Evolutionary conservation across 257 asterid species (phyloP).

Genomic region (Nicotiana tabacum): DNA sequence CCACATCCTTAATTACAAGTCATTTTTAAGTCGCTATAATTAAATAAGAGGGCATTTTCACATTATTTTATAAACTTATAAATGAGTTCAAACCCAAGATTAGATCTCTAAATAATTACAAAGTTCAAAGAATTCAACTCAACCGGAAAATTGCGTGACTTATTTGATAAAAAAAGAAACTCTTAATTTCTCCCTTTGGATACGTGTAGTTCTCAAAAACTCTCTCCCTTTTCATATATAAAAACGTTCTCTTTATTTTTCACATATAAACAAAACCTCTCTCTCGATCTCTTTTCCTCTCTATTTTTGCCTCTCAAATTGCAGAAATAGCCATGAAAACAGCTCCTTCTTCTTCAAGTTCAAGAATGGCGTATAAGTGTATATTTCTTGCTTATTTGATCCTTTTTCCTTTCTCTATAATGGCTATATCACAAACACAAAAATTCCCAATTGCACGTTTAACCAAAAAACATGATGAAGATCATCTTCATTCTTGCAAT

Average conservation of each 20-base stretch:
- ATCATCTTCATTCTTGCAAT: conserved; percentile 27
- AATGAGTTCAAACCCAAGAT: background rate
- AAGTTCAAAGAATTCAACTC: background rate
- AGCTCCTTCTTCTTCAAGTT: conserved; percentile 17
- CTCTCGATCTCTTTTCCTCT: background rate
- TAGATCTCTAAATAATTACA: background rate
- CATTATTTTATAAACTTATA: background rate
- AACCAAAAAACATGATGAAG: background rate
- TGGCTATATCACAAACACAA: conserved; percentile 9
- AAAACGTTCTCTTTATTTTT: background rate
- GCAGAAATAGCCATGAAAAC: conserved; percentile 23
- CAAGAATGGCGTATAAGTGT: background rate
- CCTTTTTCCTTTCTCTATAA: conserved; percentile 15
- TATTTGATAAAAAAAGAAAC: background rate
- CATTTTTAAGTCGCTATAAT: conserved; percentile 1
- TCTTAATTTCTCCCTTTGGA: background rate
- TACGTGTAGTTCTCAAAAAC: background rate
- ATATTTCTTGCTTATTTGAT: background rate
- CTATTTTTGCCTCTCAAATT: background rate
- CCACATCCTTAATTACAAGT: conserved; percentile 10
- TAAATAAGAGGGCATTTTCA: background rate
- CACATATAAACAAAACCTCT: background rate
- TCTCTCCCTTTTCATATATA: background rate
- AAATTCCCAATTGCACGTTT: background rate
- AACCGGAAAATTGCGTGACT: background rate